Percentiles rank a stretch among this genome's conserved stretches.
These are phyloP conservation scores for Crassisporium funariophilum DNA, from an alignment of 768 basidiomycete genomes.

Conservation along the genomic window DNA sequence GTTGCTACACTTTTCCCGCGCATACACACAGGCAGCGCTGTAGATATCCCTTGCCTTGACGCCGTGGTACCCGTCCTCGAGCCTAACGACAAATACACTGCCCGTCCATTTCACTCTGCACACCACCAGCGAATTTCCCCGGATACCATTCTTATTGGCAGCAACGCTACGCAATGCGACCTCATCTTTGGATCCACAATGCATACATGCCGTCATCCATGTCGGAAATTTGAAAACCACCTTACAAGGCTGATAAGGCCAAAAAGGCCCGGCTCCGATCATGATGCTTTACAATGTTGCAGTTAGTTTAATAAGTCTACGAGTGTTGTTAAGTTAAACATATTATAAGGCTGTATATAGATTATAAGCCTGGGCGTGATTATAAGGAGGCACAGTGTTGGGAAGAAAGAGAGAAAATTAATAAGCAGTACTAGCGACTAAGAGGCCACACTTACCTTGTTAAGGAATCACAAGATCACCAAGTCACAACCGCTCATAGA, in stretches of 20 bases:
- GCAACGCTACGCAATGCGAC: no score
- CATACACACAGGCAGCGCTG: no score
- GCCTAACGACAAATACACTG: no score
- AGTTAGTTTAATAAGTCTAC: neutral
- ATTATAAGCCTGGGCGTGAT: neutral
- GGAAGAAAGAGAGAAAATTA: neutral
- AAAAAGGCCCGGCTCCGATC: neutral
- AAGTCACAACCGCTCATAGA: neutral
- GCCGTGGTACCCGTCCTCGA: no score
- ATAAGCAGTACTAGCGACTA: neutral
- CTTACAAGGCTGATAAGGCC: neutral
- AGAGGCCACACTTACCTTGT: neutral
- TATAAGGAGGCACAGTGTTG: neutral
- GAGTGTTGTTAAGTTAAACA: no score
- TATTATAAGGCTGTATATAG: neutral
- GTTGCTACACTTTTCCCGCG: no score
- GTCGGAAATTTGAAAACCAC: constrained; percentile 7
- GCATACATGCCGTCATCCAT: no score
- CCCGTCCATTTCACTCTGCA: no score
- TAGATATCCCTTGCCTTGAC: no score
- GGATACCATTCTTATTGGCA: no score
- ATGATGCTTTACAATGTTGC: neutral
- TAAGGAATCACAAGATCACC: neutral
- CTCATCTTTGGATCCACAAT: no score
- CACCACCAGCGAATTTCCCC: no score